These are phyloP conservation scores for Phaeosphaeriaceae sp. DNA, from an alignment of 2,329 filamentous ascomycete genomes.

Conservation along the genomic window DNA sequence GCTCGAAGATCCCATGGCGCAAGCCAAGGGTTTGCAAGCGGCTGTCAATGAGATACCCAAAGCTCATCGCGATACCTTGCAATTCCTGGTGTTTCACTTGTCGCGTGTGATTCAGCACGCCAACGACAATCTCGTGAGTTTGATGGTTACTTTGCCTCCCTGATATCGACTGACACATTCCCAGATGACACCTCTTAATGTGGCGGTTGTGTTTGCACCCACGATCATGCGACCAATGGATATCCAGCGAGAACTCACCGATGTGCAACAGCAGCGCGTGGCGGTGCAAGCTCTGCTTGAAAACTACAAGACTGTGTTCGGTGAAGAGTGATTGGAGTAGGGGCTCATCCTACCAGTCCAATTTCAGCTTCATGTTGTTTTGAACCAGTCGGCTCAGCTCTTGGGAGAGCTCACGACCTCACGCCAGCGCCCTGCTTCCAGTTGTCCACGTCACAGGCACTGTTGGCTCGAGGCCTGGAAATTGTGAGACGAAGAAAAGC, in stretches of 20 bases:
- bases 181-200: conserved; percentile 93
- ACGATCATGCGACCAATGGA: conserved; percentile 94
- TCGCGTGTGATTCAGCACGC: conserved; percentile 84
- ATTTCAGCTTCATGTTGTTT: background rate
- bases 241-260: conserved; percentile 92
- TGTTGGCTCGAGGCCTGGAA: background rate
- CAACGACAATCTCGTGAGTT: conserved; percentile 79
- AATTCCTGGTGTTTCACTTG: conserved; percentile 94
- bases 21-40: conserved; percentile 68
- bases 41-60: conserved; percentile 81
- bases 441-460: background rate
- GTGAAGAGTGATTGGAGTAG: conserved; percentile 35
- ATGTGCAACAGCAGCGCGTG: conserved; percentile 92
- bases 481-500: background rate
- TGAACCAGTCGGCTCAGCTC: background rate
- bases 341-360: background rate
- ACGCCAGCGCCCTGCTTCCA: background rate
- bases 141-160: background rate
- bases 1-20: conserved; percentile 63
- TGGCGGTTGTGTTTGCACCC: conserved; percentile 96
- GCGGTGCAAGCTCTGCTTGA: conserved; percentile 94
- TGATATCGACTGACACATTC: conserved; percentile 18
- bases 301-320: conserved; percentile 83
- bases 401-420: background rate
- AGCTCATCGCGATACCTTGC: conserved; percentile 86